Evolutionary conservation across 1,284 basidiomycete genomes (phyloP), one percentile per base, ranked within the genome.

Genomic region (Ceratobasidium sp.): DNA sequence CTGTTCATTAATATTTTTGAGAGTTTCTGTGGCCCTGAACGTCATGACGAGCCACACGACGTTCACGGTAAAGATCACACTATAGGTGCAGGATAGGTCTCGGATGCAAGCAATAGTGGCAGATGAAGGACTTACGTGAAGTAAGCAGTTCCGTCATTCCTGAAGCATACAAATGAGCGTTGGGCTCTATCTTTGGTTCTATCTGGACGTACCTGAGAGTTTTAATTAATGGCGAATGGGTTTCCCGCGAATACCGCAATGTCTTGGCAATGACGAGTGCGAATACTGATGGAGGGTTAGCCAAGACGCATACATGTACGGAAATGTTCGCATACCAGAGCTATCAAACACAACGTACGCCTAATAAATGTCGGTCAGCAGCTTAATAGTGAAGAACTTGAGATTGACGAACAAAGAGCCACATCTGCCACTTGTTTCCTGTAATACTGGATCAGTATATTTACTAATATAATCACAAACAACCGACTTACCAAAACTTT

Each of bases 1-100:
- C 66, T 69, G 66, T 32, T 57, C 66, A 21, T 69, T 69, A 35
- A 69, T 57, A 28, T 69, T 69, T 58, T 69, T 69, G 5, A 69
- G 52, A 26, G 66, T 18, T 55, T 57, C 66, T 16, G 66, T 44
- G 4, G 66, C 66, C n/a, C 32, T 38, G 54, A 69, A 69, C 13
- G 66, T 69, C 66, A 69, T 69, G 16, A 69, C 35, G 8, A 69
- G 54, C 66, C 66, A 69, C 8, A 35, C 52, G 9, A 69, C 52
- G 41, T 69, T 69, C 2, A 58, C 66, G 16, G 66, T 58, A n/a
- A 69, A 69, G 16, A 69, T 69, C 13, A 69, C 66, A 14, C 66
- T 69, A 21, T n/a, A n/a, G n/a, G n/a, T n/a, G n/a, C n/a, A n/a
- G n/a, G 52, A 43, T 21, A 32, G 18, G 21, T 44, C 14, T 55